phyloP scores from a whole-genome alignment of 2,329 filamentous ascomycete species.

The Chaetoscypha palmicola region DNA sequence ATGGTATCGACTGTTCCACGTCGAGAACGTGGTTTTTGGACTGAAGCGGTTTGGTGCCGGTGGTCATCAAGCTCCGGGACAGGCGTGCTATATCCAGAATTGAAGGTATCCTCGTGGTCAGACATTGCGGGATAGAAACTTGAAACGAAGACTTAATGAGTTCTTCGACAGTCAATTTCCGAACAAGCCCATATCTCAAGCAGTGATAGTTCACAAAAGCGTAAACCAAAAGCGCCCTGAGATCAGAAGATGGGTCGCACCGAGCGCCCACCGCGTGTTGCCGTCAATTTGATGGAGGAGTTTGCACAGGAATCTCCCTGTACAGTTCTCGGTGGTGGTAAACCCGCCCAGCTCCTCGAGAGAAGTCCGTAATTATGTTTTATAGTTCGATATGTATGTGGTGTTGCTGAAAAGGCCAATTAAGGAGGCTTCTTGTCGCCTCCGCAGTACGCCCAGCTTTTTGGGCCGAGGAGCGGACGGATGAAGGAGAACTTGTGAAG shows the following conservation, averaged over 20 bases:
- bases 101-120: slow-evolving; percentile 54
- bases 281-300: slow-evolving; percentile 43
- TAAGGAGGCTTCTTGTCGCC: slow-evolving; percentile 97
- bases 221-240: slow-evolving; percentile 15
- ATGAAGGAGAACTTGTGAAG: slow-evolving; percentile 64
- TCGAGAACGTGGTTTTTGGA: slow-evolving; percentile 53
- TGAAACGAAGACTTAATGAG: slow-evolving; percentile 29
- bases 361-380: slow-evolving; percentile 5
- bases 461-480: slow-evolving; percentile 87
- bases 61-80: slow-evolving; percentile 84
- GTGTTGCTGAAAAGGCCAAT: slow-evolving; percentile 43
- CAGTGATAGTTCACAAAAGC: slow-evolving; percentile 4
- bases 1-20: slow-evolving; percentile 70
- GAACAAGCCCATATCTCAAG: not conserved
- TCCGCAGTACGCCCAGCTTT: slow-evolving; percentile 91
- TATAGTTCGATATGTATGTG: slow-evolving; percentile 11
- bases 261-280: slow-evolving; percentile 45
- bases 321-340: slow-evolving; percentile 21
- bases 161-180: slow-evolving; percentile 27
- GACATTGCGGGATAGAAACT: slow-evolving; percentile 52
- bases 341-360: slow-evolving; percentile 19
- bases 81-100: slow-evolving; percentile 64
- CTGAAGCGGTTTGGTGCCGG: slow-evolving; percentile 56
- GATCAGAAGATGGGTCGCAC: slow-evolving; percentile 41
- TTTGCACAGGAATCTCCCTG: slow-evolving; percentile 32